Base-by-base conservation (phyloP, 192 early-diverging fungal species). In the Chytriomyces hyalinus region DNA sequence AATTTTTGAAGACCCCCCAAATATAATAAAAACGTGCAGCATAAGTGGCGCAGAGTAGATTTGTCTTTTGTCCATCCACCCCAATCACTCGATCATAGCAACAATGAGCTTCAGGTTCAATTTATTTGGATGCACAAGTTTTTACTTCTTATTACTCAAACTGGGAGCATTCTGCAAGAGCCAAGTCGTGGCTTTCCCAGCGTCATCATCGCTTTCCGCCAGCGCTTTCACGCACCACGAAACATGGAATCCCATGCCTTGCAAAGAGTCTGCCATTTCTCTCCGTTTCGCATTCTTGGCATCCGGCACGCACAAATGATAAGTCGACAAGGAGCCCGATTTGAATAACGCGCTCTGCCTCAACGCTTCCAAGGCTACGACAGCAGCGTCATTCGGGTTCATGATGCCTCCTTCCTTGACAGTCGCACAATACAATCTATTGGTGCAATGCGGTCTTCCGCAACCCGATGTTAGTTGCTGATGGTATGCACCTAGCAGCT, bases 401-500 rank as follows among this genome's bases (percentile, higher is more conserved):
- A 89, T 76, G 6, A 0, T n/a, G 6, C n/a, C 26, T 46, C 60
- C 61, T 11, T 71, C 44, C 20, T 57, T 57, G 7, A 36, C 72
- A 9, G 72, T 73, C 20, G 72, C 72, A 48, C 72, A 73, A 63
- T 73, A 59, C 36, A 9, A 10, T 17, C 78, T 68, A 75, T 96
- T 97, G 48, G 67, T 67, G 73, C 96, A 97, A 79, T 84, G 84
- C 10, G 8, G 49, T 3, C 61, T 85, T 22, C 90, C 91, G 75
- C 96, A 97, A 0, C 96, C 96, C 1, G 67, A 73, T 6, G 92
- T 93, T 51, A 97, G 73, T 72, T 98, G 96, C 10, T 81, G 49
- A 80, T 94, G 93, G 78, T 94, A 88, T 50, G 85, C 82, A 9
- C 85, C 82, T 28, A 92, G 87, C 48, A 96, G 80, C 51, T 92